Percentiles rank a stretch among this genome's conserved stretches.
phyloP scores from a whole-genome alignment of 1,284 basidiomycete genomes.

The Trichosporon coremiiforme region DNA sequence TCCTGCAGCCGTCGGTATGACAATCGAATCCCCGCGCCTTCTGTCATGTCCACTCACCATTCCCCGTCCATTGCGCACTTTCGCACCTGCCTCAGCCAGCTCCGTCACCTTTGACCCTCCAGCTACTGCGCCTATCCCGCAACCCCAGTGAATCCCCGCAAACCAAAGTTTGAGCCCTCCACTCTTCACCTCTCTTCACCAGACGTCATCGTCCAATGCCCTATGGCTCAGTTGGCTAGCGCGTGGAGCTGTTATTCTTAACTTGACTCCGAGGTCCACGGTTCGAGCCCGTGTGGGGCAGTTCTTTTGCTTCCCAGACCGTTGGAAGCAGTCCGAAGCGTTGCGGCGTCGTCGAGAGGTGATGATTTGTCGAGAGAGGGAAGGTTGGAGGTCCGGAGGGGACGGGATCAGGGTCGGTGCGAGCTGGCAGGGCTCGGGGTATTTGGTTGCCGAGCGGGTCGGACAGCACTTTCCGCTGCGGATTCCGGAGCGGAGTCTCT shows the following conservation, averaged over 20 bases:
- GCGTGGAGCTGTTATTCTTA: constrained; percentile 4
- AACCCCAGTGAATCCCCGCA: too few species aligned
- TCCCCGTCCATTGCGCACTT: too few species aligned
- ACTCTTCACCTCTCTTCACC: neutral
- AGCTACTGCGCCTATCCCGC: too few species aligned
- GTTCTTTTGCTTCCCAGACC: neutral
- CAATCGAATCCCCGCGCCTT: too few species aligned
- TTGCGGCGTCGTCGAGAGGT: neutral
- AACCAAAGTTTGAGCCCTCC: too few species aligned
- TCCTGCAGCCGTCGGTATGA: too few species aligned
- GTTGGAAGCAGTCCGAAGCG: neutral
- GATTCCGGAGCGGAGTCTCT: neutral
- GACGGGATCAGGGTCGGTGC: neutral
- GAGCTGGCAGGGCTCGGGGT: neutral
- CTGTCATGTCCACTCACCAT: too few species aligned
- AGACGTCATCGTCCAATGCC: neutral
- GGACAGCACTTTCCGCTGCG: neutral
- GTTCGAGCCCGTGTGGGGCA: constrained; percentile 13
- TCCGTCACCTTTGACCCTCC: too few species aligned
- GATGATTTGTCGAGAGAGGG: neutral
- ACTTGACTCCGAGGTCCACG: constrained; percentile 1
- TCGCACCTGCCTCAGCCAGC: too few species aligned
- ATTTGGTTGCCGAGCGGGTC: neutral
- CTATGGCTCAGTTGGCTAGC: constrained; percentile 14
- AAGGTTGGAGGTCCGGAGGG: neutral